Evolutionary conservation across 148 eudicot genomes (phyloP).

Genomic region (Camellia sinensis): DNA sequence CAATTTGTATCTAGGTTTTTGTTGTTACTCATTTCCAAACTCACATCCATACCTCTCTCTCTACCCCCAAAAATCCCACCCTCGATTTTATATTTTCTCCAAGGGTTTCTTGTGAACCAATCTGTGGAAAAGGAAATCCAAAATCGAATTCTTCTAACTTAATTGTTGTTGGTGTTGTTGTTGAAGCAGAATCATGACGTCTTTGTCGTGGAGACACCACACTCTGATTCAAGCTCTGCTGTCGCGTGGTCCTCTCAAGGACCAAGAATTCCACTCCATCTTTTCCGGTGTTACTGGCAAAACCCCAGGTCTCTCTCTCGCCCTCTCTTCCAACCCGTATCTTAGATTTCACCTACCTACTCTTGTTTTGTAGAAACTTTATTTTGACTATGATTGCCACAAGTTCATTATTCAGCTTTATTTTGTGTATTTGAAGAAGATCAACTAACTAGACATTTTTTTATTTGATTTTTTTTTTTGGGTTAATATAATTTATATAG

Average conservation of each 20-base stretch:
- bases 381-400: neutral
- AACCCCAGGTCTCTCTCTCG: conserved; percentile 36
- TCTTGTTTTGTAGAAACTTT: neutral
- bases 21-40: no score
- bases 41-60: no score
- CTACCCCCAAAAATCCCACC: no score
- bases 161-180: no score
- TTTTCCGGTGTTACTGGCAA: conserved; percentile 68
- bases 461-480: neutral
- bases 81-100: no score
- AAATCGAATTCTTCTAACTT: no score
- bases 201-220: conserved; percentile 70
- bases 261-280: conserved; percentile 56
- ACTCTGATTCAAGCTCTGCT: conserved; percentile 81
- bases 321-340: no score
- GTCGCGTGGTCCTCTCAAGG: conserved; percentile 75
- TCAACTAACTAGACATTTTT: no score
- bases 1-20: no score
- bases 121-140: no score
- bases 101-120: no score
- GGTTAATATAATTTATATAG: neutral
- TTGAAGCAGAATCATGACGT: conserved; percentile 32
- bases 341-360: no score
- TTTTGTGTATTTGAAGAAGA: neutral
- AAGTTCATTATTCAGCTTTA: neutral